Evolutionary conservation across 352 stramenopile species (phyloP).

Genomic region (Phytophthora gonapodyides): DNA sequence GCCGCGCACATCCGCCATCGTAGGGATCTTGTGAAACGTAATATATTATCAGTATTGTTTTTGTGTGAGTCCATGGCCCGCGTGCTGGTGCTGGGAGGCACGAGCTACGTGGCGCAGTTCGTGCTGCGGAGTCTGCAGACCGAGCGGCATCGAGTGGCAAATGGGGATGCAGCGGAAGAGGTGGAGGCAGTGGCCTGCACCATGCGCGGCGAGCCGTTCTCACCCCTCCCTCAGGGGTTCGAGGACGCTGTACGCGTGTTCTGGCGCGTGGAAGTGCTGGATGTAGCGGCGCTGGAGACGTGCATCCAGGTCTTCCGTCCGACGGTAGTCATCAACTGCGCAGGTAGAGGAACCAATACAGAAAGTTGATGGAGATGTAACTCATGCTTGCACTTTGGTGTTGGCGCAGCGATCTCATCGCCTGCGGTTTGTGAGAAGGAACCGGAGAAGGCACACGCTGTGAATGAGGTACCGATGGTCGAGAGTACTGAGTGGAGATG

Average conservation of each 20-base stretch:
- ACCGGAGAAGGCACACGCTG: slow-evolving; percentile 29
- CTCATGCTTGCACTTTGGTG: slow-evolving; percentile 1
- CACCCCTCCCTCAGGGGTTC: slow-evolving; percentile 38
- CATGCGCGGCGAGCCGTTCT: slow-evolving; percentile 25
- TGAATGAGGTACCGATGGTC: slow-evolving; percentile 54
- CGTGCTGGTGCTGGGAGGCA: slow-evolving; percentile 60
- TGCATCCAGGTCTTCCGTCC: slow-evolving; percentile 49
- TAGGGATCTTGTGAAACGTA: too few relatives aligned
- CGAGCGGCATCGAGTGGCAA: slow-evolving; percentile 2
- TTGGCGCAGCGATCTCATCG: slow-evolving; percentile 52
- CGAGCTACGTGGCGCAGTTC: slow-evolving; percentile 76
- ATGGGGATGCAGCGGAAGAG: neutral
- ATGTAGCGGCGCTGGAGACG: slow-evolving; percentile 31
- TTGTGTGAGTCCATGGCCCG: slow-evolving; percentile 30
- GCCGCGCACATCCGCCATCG: slow-evolving; percentile 12
- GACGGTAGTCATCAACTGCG: slow-evolving; percentile 59
- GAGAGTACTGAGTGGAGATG: neutral
- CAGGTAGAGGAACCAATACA: slow-evolving; percentile 33
- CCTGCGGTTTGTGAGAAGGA: slow-evolving; percentile 60
- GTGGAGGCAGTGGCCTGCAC: slow-evolving; percentile 43
- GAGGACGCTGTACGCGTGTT: slow-evolving; percentile 44
- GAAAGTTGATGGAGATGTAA: neutral
- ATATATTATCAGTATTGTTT: neutral
- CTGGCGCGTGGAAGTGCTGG: slow-evolving; percentile 42
- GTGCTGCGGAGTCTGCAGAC: slow-evolving; percentile 41